Evolutionary conservation across 2,329 filamentous ascomycete species (phyloP).

Genomic region (Biscogniauxia sp.): DNA sequence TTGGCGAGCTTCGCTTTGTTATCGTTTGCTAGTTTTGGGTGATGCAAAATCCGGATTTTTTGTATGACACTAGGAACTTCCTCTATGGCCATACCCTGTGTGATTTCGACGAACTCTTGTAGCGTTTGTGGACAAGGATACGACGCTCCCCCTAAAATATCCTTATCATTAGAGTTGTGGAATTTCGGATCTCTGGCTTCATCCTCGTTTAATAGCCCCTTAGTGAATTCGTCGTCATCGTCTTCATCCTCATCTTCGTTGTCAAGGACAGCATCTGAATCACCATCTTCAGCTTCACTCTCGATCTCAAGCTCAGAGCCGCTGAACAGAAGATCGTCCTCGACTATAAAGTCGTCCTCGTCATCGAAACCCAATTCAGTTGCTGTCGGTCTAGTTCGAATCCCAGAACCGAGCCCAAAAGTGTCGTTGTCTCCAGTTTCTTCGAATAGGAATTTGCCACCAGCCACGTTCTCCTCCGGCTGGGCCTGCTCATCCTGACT

Average conservation of each 20-base stretch:
- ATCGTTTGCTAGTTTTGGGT: constrained; percentile 77
- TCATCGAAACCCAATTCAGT: constrained; percentile 76
- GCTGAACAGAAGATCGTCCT: constrained; percentile 83
- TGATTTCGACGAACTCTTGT: constrained; percentile 67
- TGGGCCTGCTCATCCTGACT: constrained; percentile 31
- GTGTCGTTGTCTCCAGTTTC: constrained; percentile 51
- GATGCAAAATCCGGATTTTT: constrained; percentile 86
- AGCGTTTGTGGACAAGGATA: constrained; percentile 84
- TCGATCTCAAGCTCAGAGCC: constrained; percentile 63
- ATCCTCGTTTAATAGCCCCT: constrained; percentile 61
- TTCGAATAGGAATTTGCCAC: constrained; percentile 22
- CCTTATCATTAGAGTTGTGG: constrained; percentile 33
- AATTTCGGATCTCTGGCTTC: constrained; percentile 56
- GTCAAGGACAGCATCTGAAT: constrained; percentile 38
- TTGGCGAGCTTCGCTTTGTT: constrained; percentile 80
- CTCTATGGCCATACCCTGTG: constrained; percentile 57
- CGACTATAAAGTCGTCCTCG: constrained; percentile 90
- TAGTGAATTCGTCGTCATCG: constrained; percentile 70
- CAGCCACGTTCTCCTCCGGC: constrained; percentile 26
- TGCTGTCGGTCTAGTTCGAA: constrained; percentile 55
- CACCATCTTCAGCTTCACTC: constrained; percentile 38
- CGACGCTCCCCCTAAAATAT: constrained; percentile 60
- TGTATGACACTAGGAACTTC: constrained; percentile 79
- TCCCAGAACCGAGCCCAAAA: constrained; percentile 60
- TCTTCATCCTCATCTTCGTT: constrained; percentile 41